Conservation (phyloP, 805 yeast genomes). For the Lipomyces chichibuensis region DNA sequence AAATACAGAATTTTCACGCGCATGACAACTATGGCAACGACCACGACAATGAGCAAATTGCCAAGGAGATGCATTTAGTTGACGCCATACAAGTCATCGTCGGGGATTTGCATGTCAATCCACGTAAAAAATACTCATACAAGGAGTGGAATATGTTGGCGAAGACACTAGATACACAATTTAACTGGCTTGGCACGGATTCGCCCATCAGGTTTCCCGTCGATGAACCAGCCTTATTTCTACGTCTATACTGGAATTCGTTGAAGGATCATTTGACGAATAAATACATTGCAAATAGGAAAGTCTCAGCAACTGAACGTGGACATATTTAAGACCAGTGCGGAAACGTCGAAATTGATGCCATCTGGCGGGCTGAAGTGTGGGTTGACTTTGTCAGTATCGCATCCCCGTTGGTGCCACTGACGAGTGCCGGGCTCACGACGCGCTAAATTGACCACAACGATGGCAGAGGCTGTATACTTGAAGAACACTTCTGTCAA, state of each 20-base stretch:
- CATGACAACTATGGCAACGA: not conserved
- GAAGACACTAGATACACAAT: constrained; percentile 42
- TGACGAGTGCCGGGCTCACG: not conserved
- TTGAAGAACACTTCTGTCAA: not conserved
- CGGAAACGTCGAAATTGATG: not conserved
- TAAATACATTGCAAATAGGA: not conserved
- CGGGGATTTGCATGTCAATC: constrained; percentile 37
- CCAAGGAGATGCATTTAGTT: constrained; percentile 8
- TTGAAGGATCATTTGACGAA: constrained; percentile 5
- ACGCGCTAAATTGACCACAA: not conserved
- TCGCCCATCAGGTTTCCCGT: constrained; percentile 74
- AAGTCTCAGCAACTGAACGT: not conserved
- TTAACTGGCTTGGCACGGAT: constrained; percentile 65
- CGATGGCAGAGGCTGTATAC: not conserved
- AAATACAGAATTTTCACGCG: not conserved
- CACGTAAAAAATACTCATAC: constrained; percentile 51
- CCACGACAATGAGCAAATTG: not conserved
- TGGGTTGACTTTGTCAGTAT: not conserved
- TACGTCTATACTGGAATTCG: constrained; percentile 23
- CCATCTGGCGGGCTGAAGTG: not conserved
- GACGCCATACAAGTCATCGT: constrained; percentile 18
- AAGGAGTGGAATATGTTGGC: constrained; percentile 57
- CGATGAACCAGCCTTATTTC: constrained; percentile 66
- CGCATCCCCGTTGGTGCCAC: not conserved
- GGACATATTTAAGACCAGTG: not conserved